These are phyloP conservation scores for Antrodiella citrinella DNA, from an alignment of 768 basidiomycete genomes.

Conservation along the genomic window DNA sequence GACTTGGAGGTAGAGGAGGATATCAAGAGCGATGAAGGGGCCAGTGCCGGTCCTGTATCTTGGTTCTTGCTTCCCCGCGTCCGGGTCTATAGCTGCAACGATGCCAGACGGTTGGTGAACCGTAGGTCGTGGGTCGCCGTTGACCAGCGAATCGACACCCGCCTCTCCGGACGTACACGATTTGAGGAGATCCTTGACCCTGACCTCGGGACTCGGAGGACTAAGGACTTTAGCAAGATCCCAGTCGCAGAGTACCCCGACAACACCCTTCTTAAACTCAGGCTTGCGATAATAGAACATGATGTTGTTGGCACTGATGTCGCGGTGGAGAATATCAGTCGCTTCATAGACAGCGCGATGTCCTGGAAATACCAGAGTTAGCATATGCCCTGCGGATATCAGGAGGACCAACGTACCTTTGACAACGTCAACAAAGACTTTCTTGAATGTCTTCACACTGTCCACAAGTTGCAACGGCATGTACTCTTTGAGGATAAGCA, in stretches of 20 bases:
- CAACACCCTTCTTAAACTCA: background rate
- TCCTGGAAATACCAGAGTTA: background rate
- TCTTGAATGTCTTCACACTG: conserved; percentile 19
- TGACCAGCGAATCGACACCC: too few species aligned
- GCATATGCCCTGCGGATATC: background rate
- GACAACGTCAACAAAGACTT: conserved; percentile 22
- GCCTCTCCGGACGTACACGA: too few species aligned
- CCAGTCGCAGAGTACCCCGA: background rate
- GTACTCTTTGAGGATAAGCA: conserved; percentile 15
- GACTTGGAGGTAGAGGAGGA: too few species aligned
- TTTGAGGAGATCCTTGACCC: too few species aligned
- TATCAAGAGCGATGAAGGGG: too few species aligned
- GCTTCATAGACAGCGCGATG: background rate
- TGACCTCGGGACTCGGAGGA: too few species aligned
- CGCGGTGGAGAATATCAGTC: background rate
- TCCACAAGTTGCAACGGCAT: conserved; percentile 17
- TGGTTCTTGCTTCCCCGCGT: too few species aligned
- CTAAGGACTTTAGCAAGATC: background rate
- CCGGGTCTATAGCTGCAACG: too few species aligned
- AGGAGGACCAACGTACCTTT: conserved; percentile 18
- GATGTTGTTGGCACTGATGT: background rate
- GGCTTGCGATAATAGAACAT: background rate
- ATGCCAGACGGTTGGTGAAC: too few species aligned
- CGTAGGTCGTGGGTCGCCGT: too few species aligned
- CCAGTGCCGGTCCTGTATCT: too few species aligned